A percentile compares a stretch with the other conserved stretches of the same genome.
Conservation (phyloP, 805 yeast genomes). For the Kazachstania viticola region DNA sequence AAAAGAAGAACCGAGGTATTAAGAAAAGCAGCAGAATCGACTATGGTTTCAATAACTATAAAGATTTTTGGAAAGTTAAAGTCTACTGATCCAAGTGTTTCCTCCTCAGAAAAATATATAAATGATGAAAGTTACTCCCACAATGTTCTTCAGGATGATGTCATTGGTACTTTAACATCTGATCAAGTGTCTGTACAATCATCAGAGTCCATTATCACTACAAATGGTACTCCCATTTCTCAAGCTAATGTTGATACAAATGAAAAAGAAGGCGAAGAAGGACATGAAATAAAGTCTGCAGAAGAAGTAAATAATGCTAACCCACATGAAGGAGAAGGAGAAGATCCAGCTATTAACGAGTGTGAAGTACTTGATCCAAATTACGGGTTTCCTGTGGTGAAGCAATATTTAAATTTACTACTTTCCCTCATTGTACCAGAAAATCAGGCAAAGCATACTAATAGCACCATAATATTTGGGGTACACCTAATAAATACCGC, state of each 20-base stretch:
- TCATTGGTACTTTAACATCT: slow-evolving; percentile 8
- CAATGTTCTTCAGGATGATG: slow-evolving; percentile 10
- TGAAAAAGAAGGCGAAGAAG: slow-evolving; percentile 4
- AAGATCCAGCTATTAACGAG: slow-evolving; percentile 7
- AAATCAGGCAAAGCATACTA: slow-evolving; percentile 76
- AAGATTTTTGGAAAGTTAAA: slow-evolving; percentile 53
- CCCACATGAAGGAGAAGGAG: not conserved
- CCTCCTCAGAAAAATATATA: slow-evolving; percentile 7
- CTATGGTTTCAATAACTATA: slow-evolving; percentile 59
- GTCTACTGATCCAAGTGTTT: slow-evolving; percentile 16
- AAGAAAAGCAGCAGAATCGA: slow-evolving; percentile 78
- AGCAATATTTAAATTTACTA: slow-evolving; percentile 64
- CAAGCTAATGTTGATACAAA: not conserved
- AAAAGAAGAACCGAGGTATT: slow-evolving; percentile 83
- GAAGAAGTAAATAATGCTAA: slow-evolving; percentile 1
- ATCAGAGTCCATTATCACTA: not conserved
- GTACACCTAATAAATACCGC: slow-evolving; percentile 64
- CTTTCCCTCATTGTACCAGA: slow-evolving; percentile 74
- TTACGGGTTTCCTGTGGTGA: slow-evolving; percentile 64
- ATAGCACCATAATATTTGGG: slow-evolving; percentile 76
- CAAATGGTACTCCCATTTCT: not conserved
- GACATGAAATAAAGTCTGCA: not conserved
- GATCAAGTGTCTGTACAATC: not conserved
- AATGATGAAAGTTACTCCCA: slow-evolving; percentile 15
- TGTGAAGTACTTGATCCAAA: slow-evolving; percentile 25